Evolutionary conservation across 164 flowering plant genomes (phyloP).

Genomic region (Sextonia rubra): DNA sequence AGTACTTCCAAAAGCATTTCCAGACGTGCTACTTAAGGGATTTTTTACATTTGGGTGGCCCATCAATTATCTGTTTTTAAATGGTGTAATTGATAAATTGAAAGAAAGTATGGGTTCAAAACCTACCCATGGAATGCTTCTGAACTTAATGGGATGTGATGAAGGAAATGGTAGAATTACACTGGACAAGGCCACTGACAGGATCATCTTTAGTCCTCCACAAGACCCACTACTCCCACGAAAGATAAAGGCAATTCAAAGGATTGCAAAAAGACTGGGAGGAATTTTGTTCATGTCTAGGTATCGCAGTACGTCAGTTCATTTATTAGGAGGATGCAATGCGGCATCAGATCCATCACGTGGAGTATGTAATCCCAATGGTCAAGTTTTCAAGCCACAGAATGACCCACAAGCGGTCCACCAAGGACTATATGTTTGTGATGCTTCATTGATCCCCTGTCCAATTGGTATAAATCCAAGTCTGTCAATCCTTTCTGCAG

Average conservation of each 20-base stretch:
- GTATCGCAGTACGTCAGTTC: slow-evolving; percentile 53
- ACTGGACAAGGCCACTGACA: slow-evolving; percentile 26
- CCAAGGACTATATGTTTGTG: slow-evolving; percentile 28
- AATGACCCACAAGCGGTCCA: slow-evolving; percentile 16
- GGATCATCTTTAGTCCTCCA: slow-evolving; percentile 39
- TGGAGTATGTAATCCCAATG: slow-evolving; percentile 52
- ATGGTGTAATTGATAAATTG: slow-evolving; percentile 42
- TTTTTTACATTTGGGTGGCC: slow-evolving; percentile 46
- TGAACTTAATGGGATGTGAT: slow-evolving; percentile 51
- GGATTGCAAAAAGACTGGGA: slow-evolving; percentile 44
- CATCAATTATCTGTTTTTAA: slow-evolving; percentile 33
- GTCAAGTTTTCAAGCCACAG: slow-evolving; percentile 42
- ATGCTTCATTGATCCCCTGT: slow-evolving; percentile 29
- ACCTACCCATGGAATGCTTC: slow-evolving; percentile 21
- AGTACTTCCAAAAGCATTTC: slow-evolving; percentile 44
- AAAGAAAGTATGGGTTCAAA: slow-evolving; percentile 18
- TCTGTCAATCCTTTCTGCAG: slow-evolving; percentile 46
- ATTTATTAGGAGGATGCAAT: slow-evolving; percentile 61
- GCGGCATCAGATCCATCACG: slow-evolving; percentile 36
- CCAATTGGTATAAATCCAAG: slow-evolving; percentile 31
- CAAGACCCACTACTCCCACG: slow-evolving; percentile 37
- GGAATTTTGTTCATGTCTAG: slow-evolving; percentile 54
- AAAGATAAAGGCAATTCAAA: slow-evolving; percentile 46
- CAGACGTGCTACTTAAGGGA: slow-evolving; percentile 43
- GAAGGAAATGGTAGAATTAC: slow-evolving; percentile 38